These are phyloP conservation scores for Pterulicium gracile DNA, from an alignment of 1,284 basidiomycete genomes.

Conservation along the genomic window DNA sequence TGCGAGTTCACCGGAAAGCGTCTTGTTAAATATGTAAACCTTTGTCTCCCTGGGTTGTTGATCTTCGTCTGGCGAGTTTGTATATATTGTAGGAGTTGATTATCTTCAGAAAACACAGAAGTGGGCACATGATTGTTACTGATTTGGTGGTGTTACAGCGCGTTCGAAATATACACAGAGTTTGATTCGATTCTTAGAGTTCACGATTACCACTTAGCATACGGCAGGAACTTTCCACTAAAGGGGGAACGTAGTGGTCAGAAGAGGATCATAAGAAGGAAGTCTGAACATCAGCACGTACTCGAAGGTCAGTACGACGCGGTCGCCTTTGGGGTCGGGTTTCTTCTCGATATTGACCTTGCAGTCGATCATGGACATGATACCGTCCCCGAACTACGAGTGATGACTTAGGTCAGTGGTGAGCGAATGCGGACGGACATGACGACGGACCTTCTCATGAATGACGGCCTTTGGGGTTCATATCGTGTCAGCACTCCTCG, in stretches of 20 bases:
- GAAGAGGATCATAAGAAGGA: constrained; percentile 5
- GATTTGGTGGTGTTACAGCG: too few species aligned
- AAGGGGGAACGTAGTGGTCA: background rate
- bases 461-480: constrained; percentile 52
- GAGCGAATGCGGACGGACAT: background rate
- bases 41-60: too few species aligned
- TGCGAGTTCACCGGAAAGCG: too few species aligned
- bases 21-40: too few species aligned
- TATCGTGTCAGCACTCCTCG: background rate
- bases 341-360: constrained; percentile 65
- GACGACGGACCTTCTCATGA: constrained; percentile 63
- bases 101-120: too few species aligned
- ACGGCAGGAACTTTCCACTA: constrained; percentile 68
- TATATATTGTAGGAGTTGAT: too few species aligned
- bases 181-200: too few species aligned
- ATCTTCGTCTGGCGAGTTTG: too few species aligned
- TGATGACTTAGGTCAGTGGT: too few species aligned
- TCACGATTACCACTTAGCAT: constrained; percentile 50
- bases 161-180: too few species aligned
- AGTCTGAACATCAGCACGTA: constrained; percentile 27
- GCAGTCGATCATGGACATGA: constrained; percentile 89
- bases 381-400: constrained; percentile 75
- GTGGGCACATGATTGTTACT: too few species aligned
- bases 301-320: constrained; percentile 77
- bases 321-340: constrained; percentile 72